These are phyloP conservation scores for Aegilops longissima DNA, from an alignment of 176 grass and related monocot genomes.

Conservation along the genomic window DNA sequence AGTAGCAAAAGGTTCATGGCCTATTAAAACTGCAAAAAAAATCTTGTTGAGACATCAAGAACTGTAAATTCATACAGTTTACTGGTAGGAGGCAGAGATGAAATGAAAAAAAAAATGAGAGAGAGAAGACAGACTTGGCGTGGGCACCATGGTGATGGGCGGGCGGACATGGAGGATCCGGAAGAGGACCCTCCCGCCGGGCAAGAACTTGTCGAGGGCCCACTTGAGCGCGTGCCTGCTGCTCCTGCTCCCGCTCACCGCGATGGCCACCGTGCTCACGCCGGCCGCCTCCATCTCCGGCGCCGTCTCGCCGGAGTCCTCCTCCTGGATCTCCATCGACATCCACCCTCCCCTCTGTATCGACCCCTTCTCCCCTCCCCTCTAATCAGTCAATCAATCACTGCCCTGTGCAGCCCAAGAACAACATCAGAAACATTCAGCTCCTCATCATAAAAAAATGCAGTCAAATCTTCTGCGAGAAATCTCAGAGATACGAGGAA, in stretches of 20 bases:
- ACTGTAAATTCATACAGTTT: background rate
- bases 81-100: background rate
- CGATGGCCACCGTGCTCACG: conserved; percentile 54
- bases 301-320: background rate
- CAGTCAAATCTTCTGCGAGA: background rate
- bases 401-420: conserved; percentile 1
- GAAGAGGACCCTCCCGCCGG: conserved; percentile 61
- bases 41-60: background rate
- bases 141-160: conserved; percentile 71
- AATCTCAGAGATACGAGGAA: background rate
- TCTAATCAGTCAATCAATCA: conserved; percentile 5
- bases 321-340: conserved; percentile 82
- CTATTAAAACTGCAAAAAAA: background rate
- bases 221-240: conserved; percentile 79
- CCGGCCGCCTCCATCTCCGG: conserved; percentile 25
- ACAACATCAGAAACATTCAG: background rate
- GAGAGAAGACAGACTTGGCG: conserved; percentile 59
- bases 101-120: background rate
- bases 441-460: background rate
- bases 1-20: background rate
- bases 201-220: conserved; percentile 86
- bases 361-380: background rate
- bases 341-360: background rate
- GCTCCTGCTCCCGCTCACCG: conserved; percentile 54
- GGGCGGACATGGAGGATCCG: conserved; percentile 72